Evolutionary conservation across 192 early-diverging fungal genomes (phyloP).

Genomic region (Mortierella claussenii): DNA sequence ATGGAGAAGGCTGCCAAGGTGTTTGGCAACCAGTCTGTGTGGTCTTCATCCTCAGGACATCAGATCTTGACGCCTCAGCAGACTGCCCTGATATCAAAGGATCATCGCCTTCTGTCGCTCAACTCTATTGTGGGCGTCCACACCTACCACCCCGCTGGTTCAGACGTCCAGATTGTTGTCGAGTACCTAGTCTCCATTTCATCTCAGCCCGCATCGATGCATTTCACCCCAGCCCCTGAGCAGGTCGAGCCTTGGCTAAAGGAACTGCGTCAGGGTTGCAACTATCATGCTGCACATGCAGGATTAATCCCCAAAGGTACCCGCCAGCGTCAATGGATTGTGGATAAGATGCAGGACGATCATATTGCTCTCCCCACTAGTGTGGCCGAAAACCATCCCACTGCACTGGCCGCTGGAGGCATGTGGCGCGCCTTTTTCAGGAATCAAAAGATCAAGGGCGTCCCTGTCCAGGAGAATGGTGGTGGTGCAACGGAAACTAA

Average conservation of each 20-base stretch:
- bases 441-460: constrained; percentile 40
- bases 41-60: constrained; percentile 46
- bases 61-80: constrained; percentile 48
- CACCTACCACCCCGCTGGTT: constrained; percentile 9
- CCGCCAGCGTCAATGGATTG: constrained; percentile 45
- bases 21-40: constrained; percentile 52
- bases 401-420: constrained; percentile 40
- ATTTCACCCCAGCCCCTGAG: constrained; percentile 40
- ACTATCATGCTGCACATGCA: constrained; percentile 47
- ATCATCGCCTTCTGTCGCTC: constrained; percentile 33
- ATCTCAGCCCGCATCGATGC: constrained; percentile 44
- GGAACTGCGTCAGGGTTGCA: constrained; percentile 45
- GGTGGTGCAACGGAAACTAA: constrained; percentile 17
- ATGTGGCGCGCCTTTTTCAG: constrained; percentile 50
- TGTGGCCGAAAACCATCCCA: constrained; percentile 41
- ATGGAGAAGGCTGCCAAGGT: constrained; percentile 52
- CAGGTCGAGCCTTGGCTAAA: constrained; percentile 35
- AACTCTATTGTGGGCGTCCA: constrained; percentile 47
- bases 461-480: constrained; percentile 20
- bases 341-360: constrained; percentile 44
- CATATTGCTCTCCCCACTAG: constrained; percentile 34
- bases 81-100: constrained; percentile 35
- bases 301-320: constrained; percentile 44
- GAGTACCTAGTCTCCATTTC: constrained; percentile 50
- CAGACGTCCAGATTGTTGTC: constrained; percentile 25